Evolutionary conservation across 1,284 basidiomycete species (phyloP), one percentile per base, ranked within the genome.

Genomic region (Neonothopanus nambi): DNA sequence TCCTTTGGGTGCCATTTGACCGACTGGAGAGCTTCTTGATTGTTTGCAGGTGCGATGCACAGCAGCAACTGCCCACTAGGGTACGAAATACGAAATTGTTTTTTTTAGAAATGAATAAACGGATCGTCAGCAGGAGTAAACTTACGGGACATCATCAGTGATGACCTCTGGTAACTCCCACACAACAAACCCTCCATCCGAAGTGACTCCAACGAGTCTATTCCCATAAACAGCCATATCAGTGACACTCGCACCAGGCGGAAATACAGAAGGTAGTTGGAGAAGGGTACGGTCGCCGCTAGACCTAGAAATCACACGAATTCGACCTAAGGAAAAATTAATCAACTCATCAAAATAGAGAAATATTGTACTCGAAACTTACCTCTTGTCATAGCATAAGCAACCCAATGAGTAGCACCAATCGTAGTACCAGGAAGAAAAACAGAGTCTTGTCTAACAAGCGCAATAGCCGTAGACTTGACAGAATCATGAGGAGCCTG

Each of bases 351-450:
- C n/a, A n/a, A n/a, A n/a, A n/a, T n/a, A n/a, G n/a, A n/a, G n/a
- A n/a, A n/a, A n/a, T n/a, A n/a, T n/a, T n/a, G n/a, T n/a, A n/a
- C n/a, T n/a, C n/a, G n/a, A 23, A 26, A 61, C 66, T 3, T 54
- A 82, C 87, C 89, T 71, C 86, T 85, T n/a, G 87, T 91, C 91
- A 93, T 92, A 18, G 88, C 89, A 64, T 93, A 93, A 12, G 90
- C 89, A 56, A 93, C 90, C 87, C 89, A 92, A 63, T 89, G 86
- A 5, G 89, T 91, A 9, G 89, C 89, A 9, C 89, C 90, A 52
- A 93, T 92, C 26, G 90, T 93, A 11, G 87, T 86, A 8, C 90
- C 90, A 48, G 87, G 87, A 48, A 90, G 71, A 72, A 91, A 92
- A 21, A 87, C 80, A 12, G 88, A 74, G 58, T 91, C 90, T 59